Conservation (phyloP, 805 yeast species). For the Cyberlindnera mycetangii region DNA sequence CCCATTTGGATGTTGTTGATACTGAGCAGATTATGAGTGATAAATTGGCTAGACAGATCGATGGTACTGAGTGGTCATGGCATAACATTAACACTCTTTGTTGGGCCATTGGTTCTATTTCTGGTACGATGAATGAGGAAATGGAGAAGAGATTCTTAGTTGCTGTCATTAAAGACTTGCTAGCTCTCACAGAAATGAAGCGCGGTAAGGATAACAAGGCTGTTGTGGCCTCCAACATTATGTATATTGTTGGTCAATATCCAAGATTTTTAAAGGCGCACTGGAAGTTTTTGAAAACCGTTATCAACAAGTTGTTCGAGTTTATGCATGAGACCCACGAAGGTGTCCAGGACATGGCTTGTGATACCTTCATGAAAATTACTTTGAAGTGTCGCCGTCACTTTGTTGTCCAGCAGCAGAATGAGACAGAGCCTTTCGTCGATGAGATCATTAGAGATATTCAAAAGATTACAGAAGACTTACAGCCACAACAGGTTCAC, state of each 20-base stretch:
- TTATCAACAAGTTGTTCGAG: constrained; percentile 91
- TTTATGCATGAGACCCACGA: constrained; percentile 99
- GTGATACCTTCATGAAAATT: constrained; percentile 97
- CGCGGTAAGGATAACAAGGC: constrained; percentile 98
- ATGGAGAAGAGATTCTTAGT: constrained; percentile 94
- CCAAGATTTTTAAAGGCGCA: constrained; percentile 97
- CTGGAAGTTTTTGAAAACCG: constrained; percentile 96
- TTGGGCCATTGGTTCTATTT: constrained; percentile 99
- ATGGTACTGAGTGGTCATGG: constrained; percentile 99
- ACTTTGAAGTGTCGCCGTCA: constrained; percentile 94
- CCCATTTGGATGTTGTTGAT: constrained; percentile 92
- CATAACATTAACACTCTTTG: constrained; percentile 94
- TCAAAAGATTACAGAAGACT: constrained; percentile 82
- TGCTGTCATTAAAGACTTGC: constrained; percentile 85
- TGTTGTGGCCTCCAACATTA: constrained; percentile 98
- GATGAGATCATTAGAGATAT: constrained; percentile 84
- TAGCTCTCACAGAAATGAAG: constrained; percentile 91
- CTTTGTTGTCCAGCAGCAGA: constrained; percentile 82
- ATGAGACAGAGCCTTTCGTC: constrained; percentile 87
- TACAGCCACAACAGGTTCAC: constrained; percentile 96
- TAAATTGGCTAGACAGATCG: constrained; percentile 88
- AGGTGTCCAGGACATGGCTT: constrained; percentile 99
- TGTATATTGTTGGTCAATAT: constrained; percentile 99
- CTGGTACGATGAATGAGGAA: constrained; percentile 98
- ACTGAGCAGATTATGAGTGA: constrained; percentile 93